Conservation (phyloP, 768 basidiomycete species). For the Austroboletus festivus region DNA sequence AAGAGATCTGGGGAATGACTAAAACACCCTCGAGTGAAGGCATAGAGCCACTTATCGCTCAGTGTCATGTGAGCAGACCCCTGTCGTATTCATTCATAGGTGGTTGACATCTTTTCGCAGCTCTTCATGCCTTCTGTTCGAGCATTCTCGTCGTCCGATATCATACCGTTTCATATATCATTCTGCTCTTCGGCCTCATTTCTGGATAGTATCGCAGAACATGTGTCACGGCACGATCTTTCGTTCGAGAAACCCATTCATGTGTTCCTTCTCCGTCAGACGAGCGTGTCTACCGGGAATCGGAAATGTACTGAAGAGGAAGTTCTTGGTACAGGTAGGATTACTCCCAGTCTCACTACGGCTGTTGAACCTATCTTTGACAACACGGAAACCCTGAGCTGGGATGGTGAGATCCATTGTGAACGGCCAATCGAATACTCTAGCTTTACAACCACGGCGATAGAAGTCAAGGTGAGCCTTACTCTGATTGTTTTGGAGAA, state of each 20-base stretch:
- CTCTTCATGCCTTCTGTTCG: constrained; percentile 60
- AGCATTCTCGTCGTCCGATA: constrained; percentile 53
- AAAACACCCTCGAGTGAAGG: constrained; percentile 5
- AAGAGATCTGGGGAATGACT: constrained; percentile 31
- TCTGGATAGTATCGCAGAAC: constrained; percentile 12
- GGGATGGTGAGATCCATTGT: constrained; percentile 55
- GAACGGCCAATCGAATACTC: constrained; percentile 39
- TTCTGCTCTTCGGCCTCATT: constrained; percentile 48
- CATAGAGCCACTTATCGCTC: constrained; percentile 15
- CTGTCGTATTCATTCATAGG: not conserved
- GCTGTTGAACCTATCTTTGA: constrained; percentile 28
- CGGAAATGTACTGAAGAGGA: constrained; percentile 18
- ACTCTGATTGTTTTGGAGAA: not conserved
- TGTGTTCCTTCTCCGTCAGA: constrained; percentile 56
- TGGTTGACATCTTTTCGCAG: constrained; percentile 21
- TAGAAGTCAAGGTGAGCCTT: constrained; percentile 48
- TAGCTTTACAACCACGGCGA: constrained; percentile 47
- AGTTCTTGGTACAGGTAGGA: constrained; percentile 46
- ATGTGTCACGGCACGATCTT: constrained; percentile 6
- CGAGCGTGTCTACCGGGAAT: constrained; percentile 35
- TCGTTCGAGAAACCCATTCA: constrained; percentile 35
- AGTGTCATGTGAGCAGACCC: constrained; percentile 29
- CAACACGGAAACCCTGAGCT: constrained; percentile 46
- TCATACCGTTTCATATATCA: constrained; percentile 66
- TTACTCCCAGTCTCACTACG: constrained; percentile 38